Conservation (phyloP, 768 basidiomycete species). For the Crassisporium funariophilum region DNA sequence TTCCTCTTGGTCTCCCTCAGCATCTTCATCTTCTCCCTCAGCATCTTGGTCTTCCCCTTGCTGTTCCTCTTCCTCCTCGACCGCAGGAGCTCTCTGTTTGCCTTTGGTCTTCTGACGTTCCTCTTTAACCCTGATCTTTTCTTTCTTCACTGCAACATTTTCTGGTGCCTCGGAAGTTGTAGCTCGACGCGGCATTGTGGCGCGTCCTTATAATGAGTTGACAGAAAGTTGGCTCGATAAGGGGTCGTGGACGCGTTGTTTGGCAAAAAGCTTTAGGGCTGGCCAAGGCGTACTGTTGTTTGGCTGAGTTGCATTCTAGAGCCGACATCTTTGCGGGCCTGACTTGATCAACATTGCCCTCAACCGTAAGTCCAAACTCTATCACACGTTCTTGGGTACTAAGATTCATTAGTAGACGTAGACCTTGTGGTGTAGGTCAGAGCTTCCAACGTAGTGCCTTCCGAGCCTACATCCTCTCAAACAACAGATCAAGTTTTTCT, state of each 20-base stretch:
- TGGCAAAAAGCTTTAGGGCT: neutral
- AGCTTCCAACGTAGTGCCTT: too few relatives aligned
- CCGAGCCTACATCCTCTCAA: too few relatives aligned
- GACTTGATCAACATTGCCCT: too few relatives aligned
- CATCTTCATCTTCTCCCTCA: slow-evolving; percentile 30
- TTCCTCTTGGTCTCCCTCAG: slow-evolving; percentile 35
- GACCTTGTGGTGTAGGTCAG: too few relatives aligned
- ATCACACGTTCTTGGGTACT: neutral
- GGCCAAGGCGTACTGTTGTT: too few relatives aligned
- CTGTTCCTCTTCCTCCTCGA: slow-evolving; percentile 31
- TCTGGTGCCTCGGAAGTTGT: slow-evolving; percentile 15
- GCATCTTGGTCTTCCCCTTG: slow-evolving; percentile 34
- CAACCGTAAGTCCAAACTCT: neutral
- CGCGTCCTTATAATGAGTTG: neutral
- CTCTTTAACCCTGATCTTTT: slow-evolving; percentile 22
- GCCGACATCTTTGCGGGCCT: too few relatives aligned
- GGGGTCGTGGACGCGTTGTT: slow-evolving; percentile 13
- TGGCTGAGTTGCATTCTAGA: too few relatives aligned
- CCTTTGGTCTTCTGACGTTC: slow-evolving; percentile 30
- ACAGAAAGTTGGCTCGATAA: slow-evolving; percentile 3
- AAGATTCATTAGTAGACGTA: neutral
- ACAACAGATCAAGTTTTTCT: neutral
- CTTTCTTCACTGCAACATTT: slow-evolving; percentile 18
- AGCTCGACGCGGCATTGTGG: slow-evolving; percentile 23
- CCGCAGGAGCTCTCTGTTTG: slow-evolving; percentile 33